Base-by-base conservation (phyloP, 345 rosid species). In the Rhodamnia argentea region DNA sequence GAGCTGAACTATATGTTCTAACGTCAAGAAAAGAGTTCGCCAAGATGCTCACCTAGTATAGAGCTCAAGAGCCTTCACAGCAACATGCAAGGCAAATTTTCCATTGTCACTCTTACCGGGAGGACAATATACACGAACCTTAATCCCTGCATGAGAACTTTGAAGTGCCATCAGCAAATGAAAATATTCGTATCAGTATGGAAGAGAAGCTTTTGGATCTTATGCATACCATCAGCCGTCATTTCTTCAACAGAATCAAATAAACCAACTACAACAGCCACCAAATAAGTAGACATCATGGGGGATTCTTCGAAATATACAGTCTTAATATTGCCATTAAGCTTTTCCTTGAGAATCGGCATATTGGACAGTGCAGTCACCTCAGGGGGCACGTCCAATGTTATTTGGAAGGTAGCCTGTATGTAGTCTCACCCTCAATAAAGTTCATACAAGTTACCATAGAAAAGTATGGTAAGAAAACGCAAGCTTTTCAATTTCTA, bases 261-360 rank as follows among this genome's bases (percentile, higher is more conserved):
- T n/a, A 87, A 84, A 83, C 94, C 94, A 75, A 91, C 88, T 47
- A 89, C 90, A 60, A 91, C 22, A 6, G 93, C 93, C 84, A 91
- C 90, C 89, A 92, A 86, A 89, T 90, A 92, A 83, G 89, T 91
- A 47, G 94, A 92, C 92, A 92, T 89, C 74, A 85, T 82, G 5
- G 88, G 93, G 50, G 94, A 88, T 78, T 86, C 90, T 70, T 91
- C 44, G 24, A 91, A 92, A 74, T 70, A 84, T 78, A 92, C 91
- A 32, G 88, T 90, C 87, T 89, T 92, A 20, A 84, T 24, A 84
- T 86, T 52, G 23, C 89, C 89, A 59, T 84, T 24, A 58, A 85
- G 23, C 88, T 87, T 87, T 78, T 88, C 92, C n/a, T 92, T 88
- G 27, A 84, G 64, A 83, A 91, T 78, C 12, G 92, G 91, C 93